Evolutionary conservation across 306 rosid genomes (phyloP).

Genomic region (Rosa rugosa): DNA sequence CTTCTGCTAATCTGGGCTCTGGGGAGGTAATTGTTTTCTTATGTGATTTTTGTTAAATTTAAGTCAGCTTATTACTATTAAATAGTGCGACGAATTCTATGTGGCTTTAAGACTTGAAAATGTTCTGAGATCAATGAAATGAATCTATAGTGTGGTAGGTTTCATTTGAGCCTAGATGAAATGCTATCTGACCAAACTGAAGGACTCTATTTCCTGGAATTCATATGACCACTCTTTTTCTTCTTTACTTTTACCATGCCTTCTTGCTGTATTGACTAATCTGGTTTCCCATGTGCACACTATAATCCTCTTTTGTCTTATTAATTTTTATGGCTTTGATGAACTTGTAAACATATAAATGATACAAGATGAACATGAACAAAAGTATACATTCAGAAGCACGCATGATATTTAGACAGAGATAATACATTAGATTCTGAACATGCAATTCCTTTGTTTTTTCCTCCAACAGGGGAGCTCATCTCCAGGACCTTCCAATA

Average conservation of each 20-base stretch:
- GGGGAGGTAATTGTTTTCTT: constrained; percentile 44
- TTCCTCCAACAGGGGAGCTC: constrained; percentile 54
- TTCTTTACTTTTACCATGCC: not conserved
- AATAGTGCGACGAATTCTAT: not conserved
- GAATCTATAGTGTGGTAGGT: not conserved
- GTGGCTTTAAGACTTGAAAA: not conserved
- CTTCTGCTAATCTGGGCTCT: constrained; percentile 37
- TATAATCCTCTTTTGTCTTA: not conserved
- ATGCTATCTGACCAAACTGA: not conserved
- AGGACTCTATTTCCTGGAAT: not conserved
- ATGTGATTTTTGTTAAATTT: not conserved
- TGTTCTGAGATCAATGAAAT: not conserved
- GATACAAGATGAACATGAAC: not conserved
- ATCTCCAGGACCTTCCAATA: constrained; percentile 58
- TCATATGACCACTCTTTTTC: not conserved
- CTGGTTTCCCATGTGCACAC: not conserved
- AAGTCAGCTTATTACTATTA: not conserved
- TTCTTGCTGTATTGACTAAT: not conserved
- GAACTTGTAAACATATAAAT: not conserved
- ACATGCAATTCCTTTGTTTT: constrained; percentile 19
- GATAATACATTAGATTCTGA: constrained; percentile 24
- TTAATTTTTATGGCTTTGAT: not conserved
- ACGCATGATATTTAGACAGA: not conserved
- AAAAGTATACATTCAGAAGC: not conserved
- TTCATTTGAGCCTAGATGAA: not conserved